phyloP scores from a whole-genome alignment of 1,284 basidiomycete species.

The Boletus coffeatus region DNA sequence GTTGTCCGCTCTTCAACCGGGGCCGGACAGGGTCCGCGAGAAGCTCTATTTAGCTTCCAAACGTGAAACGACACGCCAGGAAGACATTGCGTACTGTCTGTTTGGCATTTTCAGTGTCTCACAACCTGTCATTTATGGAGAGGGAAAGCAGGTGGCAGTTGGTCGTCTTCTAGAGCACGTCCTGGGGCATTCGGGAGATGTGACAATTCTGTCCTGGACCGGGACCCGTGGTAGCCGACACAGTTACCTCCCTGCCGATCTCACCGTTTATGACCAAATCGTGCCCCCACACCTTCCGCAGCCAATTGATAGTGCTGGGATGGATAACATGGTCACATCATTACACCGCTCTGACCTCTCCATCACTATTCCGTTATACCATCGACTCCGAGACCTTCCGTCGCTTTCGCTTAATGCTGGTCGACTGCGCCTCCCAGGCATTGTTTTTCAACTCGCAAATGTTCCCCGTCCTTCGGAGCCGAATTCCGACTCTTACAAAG shows the following conservation, averaged over 20 bases:
- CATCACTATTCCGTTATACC: background rate
- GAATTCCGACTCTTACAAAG: background rate
- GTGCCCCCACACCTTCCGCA: conserved; percentile 4
- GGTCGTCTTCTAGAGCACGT: conserved; percentile 8
- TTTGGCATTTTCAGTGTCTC: background rate
- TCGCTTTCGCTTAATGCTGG: background rate
- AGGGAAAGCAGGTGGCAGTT: background rate
- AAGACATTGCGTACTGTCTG: conserved; percentile 7
- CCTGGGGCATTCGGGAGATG: conserved; percentile 1
- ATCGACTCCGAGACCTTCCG: background rate
- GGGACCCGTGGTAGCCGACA: conserved; percentile 1
- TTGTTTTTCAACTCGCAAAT: conserved; percentile 5
- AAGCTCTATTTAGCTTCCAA: conserved; percentile 3
- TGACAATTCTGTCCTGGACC: conserved; percentile 6
- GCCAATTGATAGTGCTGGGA: background rate
- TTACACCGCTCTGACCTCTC: conserved; percentile 1
- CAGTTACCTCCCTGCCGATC: conserved; percentile 10
- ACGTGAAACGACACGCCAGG: conserved; percentile 6
- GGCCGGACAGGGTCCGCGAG: background rate
- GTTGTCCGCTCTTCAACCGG: background rate
- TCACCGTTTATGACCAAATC: conserved; percentile 10
- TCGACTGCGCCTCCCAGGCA: conserved; percentile 8
- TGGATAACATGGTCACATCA: background rate
- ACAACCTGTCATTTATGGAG: no score
- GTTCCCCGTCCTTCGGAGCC: background rate